Base-by-base conservation (phyloP, 352 stramenopile genomes). In the Phytopythium montanum region DNA sequence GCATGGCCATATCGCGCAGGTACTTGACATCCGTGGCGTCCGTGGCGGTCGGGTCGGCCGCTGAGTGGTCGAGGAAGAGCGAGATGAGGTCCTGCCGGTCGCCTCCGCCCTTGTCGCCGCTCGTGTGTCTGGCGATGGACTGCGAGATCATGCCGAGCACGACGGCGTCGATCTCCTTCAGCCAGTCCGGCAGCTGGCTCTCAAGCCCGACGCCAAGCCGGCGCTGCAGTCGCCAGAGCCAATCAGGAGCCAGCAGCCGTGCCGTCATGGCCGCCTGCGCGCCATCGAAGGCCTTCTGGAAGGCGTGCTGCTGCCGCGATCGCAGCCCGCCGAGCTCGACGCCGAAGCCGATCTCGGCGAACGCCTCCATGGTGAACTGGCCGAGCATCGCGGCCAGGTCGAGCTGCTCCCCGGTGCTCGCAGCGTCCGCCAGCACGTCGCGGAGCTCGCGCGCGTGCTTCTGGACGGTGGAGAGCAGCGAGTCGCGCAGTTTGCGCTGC, bases 1-100 rank as follows among this genome's bases (percentile, higher is more conserved):
- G 75, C 25, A 88, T 68, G 26, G 84, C 67, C 39, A 88, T 69
- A 45, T 86, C 72, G 7, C 73, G 68, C 36, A 87, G 36, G 28
- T 65, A 61, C 7, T 51, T 46, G 19, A 49, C 52, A 26, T 66
- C 57, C 18, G 59, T 28, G 25, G 29, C 42, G 5, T 49, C 31
- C 10, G 13, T 21, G 2, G 9, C 34, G 38, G 12, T 48, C 26
- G 16, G 8, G 19, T 25, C 25, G 7, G 29, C 23, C 10, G 21
- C 45, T 8, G 19, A 31, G 19, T 62, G 33, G 46, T 72, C 60
- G 38, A 75, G 23, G 33, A 69, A 69, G 6, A 69, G 33, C 21
- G 58, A 68, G 7, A 72, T 42, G 39, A 72, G 45, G 54, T 69
- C 56, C 38, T 49, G 21, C 23, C 39, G 8, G 10, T 48, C n/a